phyloP scores from a whole-genome alignment of 257 asterid genomes.

The Eustoma russellianum region DNA sequence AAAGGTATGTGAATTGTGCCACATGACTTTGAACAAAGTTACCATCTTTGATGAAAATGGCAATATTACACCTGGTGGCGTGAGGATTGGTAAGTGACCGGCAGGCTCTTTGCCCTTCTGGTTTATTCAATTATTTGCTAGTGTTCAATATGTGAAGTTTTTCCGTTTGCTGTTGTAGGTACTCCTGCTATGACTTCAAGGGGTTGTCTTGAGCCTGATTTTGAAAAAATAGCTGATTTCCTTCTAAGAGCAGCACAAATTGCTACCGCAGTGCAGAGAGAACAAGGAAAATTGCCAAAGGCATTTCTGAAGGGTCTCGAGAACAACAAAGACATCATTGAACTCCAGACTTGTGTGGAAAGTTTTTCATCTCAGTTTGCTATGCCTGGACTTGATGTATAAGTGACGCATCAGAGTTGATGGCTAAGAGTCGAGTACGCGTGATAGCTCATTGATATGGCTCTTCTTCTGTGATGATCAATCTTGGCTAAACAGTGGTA shows the following conservation, averaged over 20 bases:
- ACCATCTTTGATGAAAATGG: slow-evolving; percentile 70
- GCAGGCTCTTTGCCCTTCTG: not conserved
- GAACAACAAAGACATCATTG: slow-evolving; percentile 65
- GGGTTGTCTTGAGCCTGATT: slow-evolving; percentile 81
- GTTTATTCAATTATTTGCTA: not conserved
- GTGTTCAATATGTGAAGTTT: not conserved
- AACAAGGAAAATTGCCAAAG: slow-evolving; percentile 60
- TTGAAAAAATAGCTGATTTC: slow-evolving; percentile 65
- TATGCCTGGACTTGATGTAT: slow-evolving; percentile 81
- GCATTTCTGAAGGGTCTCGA: slow-evolving; percentile 62
- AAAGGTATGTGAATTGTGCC: slow-evolving; percentile 79
- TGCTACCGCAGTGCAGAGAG: slow-evolving; percentile 53
- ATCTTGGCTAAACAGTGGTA: too few relatives aligned
- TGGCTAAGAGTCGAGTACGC: too few relatives aligned
- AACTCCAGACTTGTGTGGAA: slow-evolving; percentile 66
- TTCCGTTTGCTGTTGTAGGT: slow-evolving; percentile 24
- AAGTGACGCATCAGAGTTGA: not conserved
- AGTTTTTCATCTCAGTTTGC: slow-evolving; percentile 77
- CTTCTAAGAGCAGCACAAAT: slow-evolving; percentile 64
- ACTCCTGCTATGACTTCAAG: slow-evolving; percentile 93
- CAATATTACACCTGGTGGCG: slow-evolving; percentile 74
- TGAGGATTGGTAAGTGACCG: slow-evolving; percentile 61
- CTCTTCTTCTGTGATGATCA: too few relatives aligned
- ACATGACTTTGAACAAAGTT: slow-evolving; percentile 69
- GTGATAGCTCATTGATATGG: too few relatives aligned